These are phyloP conservation scores for Dactylorhiza incarnata DNA, from an alignment of 106 monocot species.

Conservation along the genomic window DNA sequence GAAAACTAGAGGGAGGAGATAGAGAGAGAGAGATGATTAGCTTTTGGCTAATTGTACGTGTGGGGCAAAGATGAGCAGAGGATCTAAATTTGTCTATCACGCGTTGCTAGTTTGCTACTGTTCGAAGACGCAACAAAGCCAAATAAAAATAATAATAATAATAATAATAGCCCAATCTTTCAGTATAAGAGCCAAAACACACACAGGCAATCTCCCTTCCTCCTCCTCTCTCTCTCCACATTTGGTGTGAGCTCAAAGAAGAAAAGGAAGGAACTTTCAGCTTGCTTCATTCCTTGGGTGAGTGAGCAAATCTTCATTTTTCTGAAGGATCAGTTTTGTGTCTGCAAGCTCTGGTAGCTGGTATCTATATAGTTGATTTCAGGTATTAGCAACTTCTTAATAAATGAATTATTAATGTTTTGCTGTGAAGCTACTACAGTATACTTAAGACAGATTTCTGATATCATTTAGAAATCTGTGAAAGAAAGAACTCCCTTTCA, in stretches of 20 bases:
- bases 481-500: background rate
- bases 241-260: background rate
- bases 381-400: background rate
- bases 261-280: background rate
- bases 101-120: background rate
- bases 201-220: background rate
- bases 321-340: background rate
- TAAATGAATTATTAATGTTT: background rate
- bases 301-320: constrained; percentile 2
- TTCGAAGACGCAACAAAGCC: background rate
- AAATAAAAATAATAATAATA: no score
- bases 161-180: background rate
- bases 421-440: background rate
- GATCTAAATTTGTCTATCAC: background rate
- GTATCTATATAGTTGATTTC: background rate
- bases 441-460: background rate
- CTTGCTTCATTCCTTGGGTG: background rate
- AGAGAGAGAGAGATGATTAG: background rate
- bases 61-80: background rate
- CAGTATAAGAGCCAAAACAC: background rate
- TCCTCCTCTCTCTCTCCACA: background rate
- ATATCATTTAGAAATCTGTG: background rate
- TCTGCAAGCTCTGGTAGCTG: background rate
- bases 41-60: background rate
- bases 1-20: background rate